Conservation (phyloP, 345 rosid genomes). For the Capsella bursapastoris region DNA sequence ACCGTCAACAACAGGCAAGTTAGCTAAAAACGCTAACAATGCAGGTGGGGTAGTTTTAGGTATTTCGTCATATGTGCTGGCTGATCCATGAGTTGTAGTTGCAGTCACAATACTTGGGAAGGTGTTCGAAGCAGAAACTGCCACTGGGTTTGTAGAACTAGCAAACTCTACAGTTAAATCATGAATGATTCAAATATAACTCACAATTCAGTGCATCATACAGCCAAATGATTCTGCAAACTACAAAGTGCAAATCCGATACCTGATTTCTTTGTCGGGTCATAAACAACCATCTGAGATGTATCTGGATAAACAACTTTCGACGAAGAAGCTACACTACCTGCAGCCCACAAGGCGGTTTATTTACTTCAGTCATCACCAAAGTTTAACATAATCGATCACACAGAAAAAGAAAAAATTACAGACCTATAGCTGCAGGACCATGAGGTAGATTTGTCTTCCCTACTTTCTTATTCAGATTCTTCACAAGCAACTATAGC, state of each 20-base stretch:
- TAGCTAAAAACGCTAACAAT: slow-evolving; percentile 69
- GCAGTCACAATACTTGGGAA: slow-evolving; percentile 51
- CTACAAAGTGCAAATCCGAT: slow-evolving; percentile 30
- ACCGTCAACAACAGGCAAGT: slow-evolving; percentile 83
- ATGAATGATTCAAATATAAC: slow-evolving; percentile 17
- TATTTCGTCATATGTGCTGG: slow-evolving; percentile 60
- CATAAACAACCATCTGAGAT: slow-evolving; percentile 71
- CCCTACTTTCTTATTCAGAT: slow-evolving; percentile 72
- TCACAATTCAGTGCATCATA: slow-evolving; percentile 5
- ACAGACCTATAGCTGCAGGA: slow-evolving; percentile 55
- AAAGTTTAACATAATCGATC: slow-evolving; percentile 17
- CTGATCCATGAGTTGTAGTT: slow-evolving; percentile 49
- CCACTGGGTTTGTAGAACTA: slow-evolving; percentile 46
- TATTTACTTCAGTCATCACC: slow-evolving; percentile 39
- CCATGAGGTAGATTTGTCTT: slow-evolving; percentile 58
- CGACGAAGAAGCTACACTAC: slow-evolving; percentile 51
- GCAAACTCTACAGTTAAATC: slow-evolving; percentile 50
- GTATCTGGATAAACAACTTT: slow-evolving; percentile 69
- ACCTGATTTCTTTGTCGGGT: slow-evolving; percentile 79
- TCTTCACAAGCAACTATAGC: slow-evolving; percentile 74
- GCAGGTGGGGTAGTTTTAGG: slow-evolving; percentile 86
- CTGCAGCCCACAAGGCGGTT: slow-evolving; percentile 48
- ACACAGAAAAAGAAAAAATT: slow-evolving; percentile 12
- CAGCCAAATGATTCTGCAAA: slow-evolving; percentile 19
- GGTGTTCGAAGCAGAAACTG: slow-evolving; percentile 49